phyloP scores from a whole-genome alignment of 192 early-diverging fungal genomes.

The Mortierella antarctica region DNA sequence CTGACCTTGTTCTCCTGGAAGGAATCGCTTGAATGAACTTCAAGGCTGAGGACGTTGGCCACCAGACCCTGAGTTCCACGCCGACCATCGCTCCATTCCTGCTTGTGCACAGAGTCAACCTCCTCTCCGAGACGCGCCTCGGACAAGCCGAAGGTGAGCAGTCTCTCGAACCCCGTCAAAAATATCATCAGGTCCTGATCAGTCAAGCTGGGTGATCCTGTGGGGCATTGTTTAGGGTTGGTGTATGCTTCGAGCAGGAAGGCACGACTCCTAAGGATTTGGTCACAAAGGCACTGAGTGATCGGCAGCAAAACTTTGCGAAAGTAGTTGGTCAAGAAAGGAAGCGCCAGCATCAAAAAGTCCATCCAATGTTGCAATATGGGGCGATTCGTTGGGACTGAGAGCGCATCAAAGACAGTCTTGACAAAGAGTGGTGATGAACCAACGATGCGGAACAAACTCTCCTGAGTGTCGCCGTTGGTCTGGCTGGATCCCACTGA shows the following conservation, averaged over 20 bases:
- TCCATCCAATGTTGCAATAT: conserved; percentile 83
- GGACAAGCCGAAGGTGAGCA: conserved; percentile 43
- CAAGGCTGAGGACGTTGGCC: conserved; percentile 43
- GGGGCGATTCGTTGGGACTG: conserved; percentile 67
- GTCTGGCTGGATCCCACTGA: not conserved
- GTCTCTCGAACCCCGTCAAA: conserved; percentile 43
- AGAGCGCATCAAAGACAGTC: conserved; percentile 70
- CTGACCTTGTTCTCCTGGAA: conserved; percentile 49
- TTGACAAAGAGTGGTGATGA: conserved; percentile 65
- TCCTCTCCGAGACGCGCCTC: conserved; percentile 51
- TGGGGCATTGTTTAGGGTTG: not conserved
- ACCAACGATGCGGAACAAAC: conserved; percentile 28
- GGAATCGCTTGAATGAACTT: conserved; percentile 40
- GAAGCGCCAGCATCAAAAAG: conserved; percentile 72
- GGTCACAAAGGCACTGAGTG: conserved; percentile 69
- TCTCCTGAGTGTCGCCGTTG: conserved; percentile 17
- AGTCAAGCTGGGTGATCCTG: conserved; percentile 26
- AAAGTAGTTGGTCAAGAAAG: conserved; percentile 71
- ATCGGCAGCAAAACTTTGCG: conserved; percentile 70
- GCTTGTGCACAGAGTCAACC: conserved; percentile 35
- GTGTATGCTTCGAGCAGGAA: conserved; percentile 29
- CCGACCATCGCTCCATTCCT: conserved; percentile 46
- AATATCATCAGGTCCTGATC: conserved; percentile 53
- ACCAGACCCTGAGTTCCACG: conserved; percentile 39
- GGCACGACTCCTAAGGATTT: conserved; percentile 56